A percentile compares a stretch with the other conserved stretches of the same genome.
These are phyloP conservation scores for Arthrobotrys iridis DNA, from an alignment of 2,329 filamentous ascomycete species.

Conservation along the genomic window DNA sequence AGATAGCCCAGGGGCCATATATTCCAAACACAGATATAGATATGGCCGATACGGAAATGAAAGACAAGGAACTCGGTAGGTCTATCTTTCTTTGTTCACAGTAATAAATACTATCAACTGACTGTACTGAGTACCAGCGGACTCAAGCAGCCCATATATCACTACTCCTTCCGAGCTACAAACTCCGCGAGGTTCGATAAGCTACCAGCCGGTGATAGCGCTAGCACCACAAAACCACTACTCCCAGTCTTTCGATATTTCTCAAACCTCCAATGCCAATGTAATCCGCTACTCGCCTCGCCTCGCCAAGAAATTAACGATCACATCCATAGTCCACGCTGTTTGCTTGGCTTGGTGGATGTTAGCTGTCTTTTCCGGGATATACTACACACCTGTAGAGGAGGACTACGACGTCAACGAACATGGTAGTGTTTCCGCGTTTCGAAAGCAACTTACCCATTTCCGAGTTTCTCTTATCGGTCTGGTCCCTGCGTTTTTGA, in stretches of 20 bases:
- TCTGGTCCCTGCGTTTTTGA: neutral
- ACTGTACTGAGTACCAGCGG: too few species aligned
- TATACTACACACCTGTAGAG: neutral
- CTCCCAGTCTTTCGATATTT: neutral
- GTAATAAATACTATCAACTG: neutral
- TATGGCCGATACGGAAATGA: too few species aligned
- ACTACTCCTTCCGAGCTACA: neutral
- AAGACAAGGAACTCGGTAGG: neutral
- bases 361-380: neutral
- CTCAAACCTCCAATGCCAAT: neutral
- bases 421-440: neutral
- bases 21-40: too few species aligned
- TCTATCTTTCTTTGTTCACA: neutral
- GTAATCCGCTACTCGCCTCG: neutral
- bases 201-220: neutral
- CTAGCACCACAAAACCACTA: neutral
- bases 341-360: neutral
- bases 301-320: neutral
- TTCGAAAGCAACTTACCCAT: neutral
- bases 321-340: neutral
- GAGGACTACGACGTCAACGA: slow-evolving; percentile 2
- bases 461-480: neutral
- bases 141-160: neutral
- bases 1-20: too few species aligned
- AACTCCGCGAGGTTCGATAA: neutral